Evolutionary conservation across 2,329 filamentous ascomycete genomes (phyloP).

Genomic region (Alternaria novae-zelandiae): DNA sequence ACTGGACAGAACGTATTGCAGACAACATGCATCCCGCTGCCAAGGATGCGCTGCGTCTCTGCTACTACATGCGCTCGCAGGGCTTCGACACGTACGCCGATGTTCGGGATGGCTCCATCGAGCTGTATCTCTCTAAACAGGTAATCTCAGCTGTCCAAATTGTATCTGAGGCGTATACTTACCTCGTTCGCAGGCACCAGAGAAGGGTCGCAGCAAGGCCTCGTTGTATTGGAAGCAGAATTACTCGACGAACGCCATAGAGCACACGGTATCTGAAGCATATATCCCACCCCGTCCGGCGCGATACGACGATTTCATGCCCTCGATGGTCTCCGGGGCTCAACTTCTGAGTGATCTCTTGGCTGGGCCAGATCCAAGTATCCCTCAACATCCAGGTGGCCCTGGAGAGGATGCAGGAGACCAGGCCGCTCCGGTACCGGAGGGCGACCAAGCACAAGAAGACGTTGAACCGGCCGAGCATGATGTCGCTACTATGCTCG

Average conservation of each 20-base stretch:
- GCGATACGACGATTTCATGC: slow-evolving; percentile 1
- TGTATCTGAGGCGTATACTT: not conserved
- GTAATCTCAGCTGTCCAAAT: not conserved
- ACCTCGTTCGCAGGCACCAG: not conserved
- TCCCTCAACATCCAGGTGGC: not conserved
- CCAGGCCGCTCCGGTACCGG: not conserved
- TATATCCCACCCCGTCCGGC: not conserved
- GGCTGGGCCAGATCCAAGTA: not conserved
- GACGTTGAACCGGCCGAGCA: not conserved
- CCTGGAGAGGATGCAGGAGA: not conserved
- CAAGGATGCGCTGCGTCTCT: slow-evolving; percentile 30
- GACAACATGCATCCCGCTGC: slow-evolving; percentile 7
- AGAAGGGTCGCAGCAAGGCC: slow-evolving; percentile 1
- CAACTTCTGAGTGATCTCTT: not conserved
- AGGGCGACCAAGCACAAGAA: not conserved
- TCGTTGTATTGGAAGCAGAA: slow-evolving; percentile 30
- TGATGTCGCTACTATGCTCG: not conserved
- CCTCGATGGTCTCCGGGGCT: not conserved
- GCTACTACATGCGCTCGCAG: slow-evolving; percentile 42
- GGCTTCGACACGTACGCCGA: slow-evolving; percentile 29
- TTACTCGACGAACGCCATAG: slow-evolving; percentile 5
- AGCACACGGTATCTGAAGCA: not conserved
- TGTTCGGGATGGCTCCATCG: slow-evolving; percentile 14
- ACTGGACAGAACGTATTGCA: slow-evolving; percentile 22
- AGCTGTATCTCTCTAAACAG: slow-evolving; percentile 21